Base-by-base conservation (phyloP, 2,329 filamentous ascomycete species). In the Ceratocystis eucalypticola region DNA sequence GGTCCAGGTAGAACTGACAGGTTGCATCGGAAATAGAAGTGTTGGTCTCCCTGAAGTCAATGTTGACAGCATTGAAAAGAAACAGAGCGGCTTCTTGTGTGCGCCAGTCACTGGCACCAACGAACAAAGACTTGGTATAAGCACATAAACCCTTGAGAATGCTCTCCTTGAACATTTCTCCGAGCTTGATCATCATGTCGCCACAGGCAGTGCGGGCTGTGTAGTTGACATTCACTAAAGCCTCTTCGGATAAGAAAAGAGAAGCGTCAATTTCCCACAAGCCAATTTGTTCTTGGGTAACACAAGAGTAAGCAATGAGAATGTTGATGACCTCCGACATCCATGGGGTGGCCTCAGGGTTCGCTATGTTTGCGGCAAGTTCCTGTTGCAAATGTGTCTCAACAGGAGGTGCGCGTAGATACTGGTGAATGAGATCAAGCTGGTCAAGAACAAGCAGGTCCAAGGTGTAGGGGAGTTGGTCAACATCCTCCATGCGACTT, bases 211-310 rank as follows among this genome's bases (percentile, higher is more conserved):
- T 96, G 70, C 94, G 86, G 15, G 94, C 89, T 0, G 94, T 96
- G 77, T 97, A 99, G 75, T 97, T 97, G 41, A 92, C 89, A 12
- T 91, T 96, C 20, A 96, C 88, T 1, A 91, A 93, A 1, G 91
- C 93, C 77, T 97, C 93, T 75, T 99, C 94, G 0, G 91, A 93
- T 61, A 99, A 81, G 76, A 95, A 99, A 1, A 99, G 83, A 67
- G 96, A 97, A 70, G 95, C 88, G 75, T 99, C 94, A 69, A 96
- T 91, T 71, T 96, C 91, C 94, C 94, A 99, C 8, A 99, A 77
- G 6, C 89, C 91, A 76, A 96, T 91, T 73, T 97, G 94, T 74
- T 99, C 94, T 33, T 85, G 86, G 1, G 89, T 92, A 71, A 99
- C 95, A 70, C 93, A 90, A 12, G 91, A 88, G 75, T 96, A 97